Base-by-base conservation (phyloP, 2,329 filamentous ascomycete species). In the Paraconiothyrium brasiliense region DNA sequence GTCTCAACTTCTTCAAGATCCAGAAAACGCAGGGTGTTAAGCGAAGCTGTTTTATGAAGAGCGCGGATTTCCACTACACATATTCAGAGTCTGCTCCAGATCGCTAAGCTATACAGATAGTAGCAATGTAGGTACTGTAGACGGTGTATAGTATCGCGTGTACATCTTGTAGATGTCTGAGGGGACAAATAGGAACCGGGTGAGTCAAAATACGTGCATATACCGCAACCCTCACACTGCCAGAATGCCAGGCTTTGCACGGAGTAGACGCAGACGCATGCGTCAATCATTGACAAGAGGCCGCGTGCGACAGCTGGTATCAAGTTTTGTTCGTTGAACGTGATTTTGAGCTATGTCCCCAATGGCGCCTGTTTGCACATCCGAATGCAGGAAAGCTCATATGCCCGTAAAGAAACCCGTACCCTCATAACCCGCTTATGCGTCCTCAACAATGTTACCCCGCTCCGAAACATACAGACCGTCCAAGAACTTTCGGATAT, bases 401-500 rank as follows among this genome's bases (percentile, higher is more conserved):
- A 73, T 78, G 75, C 75, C 75, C 74, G 68, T 74, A 78, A 77
- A 74, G 73, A 78, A 78, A 78, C 68, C 75, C 73, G 61, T 72
- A 75, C 69, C 71, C 72, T 73, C 63, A 59, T 66, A 67, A 57
- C 37, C 71, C 69, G 65, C 66, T 69, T 73, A 77, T 58, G 39
- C 39, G 39, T 87, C 90, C 80, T 93, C 91, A 75, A 88, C 86
- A 79, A 99, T 90, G 90, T 98, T 97, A 84, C 92, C 91, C 87
- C 93, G 92, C 92, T 99, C 95, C 81, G 94, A 97, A 80, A 99
- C 95, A 88, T 99, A 99, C 84, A 99, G 89, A 90, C 95, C 95
- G 87, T 99, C 96, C 89, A 99, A 90, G 92, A 99, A 99, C 92
- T 96, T 78, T 67, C 96, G 93, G 88, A 99, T 99, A 97, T 99